Evolutionary conservation across 2,329 filamentous ascomycete genomes (phyloP).

Genomic region (Trichophyton schoenleinii): DNA sequence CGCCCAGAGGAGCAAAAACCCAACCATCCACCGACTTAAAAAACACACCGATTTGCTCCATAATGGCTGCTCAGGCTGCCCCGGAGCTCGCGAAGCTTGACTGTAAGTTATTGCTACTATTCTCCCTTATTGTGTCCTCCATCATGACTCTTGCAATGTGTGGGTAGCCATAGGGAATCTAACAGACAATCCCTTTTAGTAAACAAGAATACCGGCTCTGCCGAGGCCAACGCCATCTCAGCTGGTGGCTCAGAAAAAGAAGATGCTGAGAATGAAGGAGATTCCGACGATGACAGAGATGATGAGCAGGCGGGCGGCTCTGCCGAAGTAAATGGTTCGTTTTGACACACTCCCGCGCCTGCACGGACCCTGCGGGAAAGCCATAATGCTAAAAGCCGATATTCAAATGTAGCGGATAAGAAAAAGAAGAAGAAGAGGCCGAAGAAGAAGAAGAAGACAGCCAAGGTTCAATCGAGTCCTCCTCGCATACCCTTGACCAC

Average conservation of each 20-base stretch:
- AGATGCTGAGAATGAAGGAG: slow-evolving; percentile 39
- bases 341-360: slow-evolving; percentile 8
- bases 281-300: slow-evolving; percentile 44
- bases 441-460: slow-evolving; percentile 53
- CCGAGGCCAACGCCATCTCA: slow-evolving; percentile 20
- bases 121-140: not conserved
- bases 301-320: slow-evolving; percentile 18
- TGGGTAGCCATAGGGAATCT: not conserved
- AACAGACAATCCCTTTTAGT: slow-evolving; percentile 18
- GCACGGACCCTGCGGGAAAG: not conserved
- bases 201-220: slow-evolving; percentile 26
- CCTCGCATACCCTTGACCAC: slow-evolving; percentile 61
- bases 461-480: slow-evolving; percentile 62
- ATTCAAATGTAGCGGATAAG: slow-evolving; percentile 35
- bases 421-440: slow-evolving; percentile 79
- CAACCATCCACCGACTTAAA: not conserved
- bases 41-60: slow-evolving; percentile 12
- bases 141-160: not conserved
- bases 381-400: not conserved
- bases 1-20: not conserved
- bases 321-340: slow-evolving; percentile 7
- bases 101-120: slow-evolving; percentile 19
- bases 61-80: slow-evolving; percentile 32
- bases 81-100: slow-evolving; percentile 31
- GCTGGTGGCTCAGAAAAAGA: slow-evolving; percentile 28